Evolutionary conservation across 768 basidiomycete genomes (phyloP).

Genomic region (Aureoboletus auriporus): DNA sequence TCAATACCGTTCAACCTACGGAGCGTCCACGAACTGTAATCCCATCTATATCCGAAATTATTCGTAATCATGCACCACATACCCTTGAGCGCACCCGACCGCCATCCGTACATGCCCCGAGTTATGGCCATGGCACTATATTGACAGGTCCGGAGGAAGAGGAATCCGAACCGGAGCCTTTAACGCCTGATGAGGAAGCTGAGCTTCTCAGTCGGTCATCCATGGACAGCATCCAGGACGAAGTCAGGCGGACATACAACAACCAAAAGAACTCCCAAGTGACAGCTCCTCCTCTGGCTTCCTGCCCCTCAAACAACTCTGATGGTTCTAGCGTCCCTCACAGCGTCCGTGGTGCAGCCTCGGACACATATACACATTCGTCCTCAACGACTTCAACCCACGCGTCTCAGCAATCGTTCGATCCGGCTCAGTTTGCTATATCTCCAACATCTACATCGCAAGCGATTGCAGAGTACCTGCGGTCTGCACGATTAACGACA

Average conservation of each 20-base stretch:
- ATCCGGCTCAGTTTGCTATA: constrained; percentile 27
- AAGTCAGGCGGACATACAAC: constrained; percentile 67
- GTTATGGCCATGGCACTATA: constrained; percentile 45
- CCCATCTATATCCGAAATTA: constrained; percentile 87
- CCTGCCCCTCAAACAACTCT: constrained; percentile 46
- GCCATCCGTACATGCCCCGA: constrained; percentile 42
- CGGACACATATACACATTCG: constrained; percentile 53
- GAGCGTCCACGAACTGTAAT: constrained; percentile 46
- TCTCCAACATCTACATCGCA: constrained; percentile 62
- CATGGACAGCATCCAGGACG: constrained; percentile 83
- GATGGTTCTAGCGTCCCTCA: constrained; percentile 47
- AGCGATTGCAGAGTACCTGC: constrained; percentile 80
- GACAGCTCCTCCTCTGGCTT: constrained; percentile 21
- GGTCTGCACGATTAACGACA: constrained; percentile 81
- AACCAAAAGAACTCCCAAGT: constrained; percentile 41
- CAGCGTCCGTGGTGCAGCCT: constrained; percentile 27
- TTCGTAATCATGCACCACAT: constrained; percentile 70
- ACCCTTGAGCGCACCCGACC: constrained; percentile 47
- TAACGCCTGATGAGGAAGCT: constrained; percentile 52
- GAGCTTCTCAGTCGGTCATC: constrained; percentile 77
- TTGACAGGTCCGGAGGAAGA: constrained; percentile 45
- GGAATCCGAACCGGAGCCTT: constrained; percentile 47
- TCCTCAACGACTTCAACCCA: constrained; percentile 33
- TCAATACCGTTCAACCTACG: constrained; percentile 16
- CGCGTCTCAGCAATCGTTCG: constrained; percentile 24